phyloP scores from a whole-genome alignment of 208 protist species.

The Trypanosoma scelopori region DNA sequence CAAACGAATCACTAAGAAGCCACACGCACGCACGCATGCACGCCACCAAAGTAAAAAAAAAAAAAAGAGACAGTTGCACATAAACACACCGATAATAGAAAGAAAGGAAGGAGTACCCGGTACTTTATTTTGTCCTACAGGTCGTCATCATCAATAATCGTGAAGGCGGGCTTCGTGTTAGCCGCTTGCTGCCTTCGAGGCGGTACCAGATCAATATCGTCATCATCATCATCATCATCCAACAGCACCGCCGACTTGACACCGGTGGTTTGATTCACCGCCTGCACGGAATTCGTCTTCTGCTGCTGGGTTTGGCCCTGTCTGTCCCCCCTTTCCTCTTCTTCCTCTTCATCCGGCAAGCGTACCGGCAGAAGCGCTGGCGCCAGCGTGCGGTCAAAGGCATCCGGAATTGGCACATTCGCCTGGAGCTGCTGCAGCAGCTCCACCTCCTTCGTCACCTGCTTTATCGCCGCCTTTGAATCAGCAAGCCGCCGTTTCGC shows the following conservation, averaged over 20 bases:
- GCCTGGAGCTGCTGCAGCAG: constrained; percentile 4
- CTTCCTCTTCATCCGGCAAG: constrained; percentile 5
- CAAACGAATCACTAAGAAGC: too few relatives aligned
- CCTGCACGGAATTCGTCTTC: too few relatives aligned
- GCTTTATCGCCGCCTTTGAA: constrained; percentile 1
- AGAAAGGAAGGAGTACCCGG: background rate
- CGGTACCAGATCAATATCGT: background rate
- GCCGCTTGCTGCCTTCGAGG: background rate
- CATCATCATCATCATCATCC: constrained; percentile 12
- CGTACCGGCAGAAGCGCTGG: constrained; percentile 17
- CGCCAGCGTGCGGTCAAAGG: constrained; percentile 12
- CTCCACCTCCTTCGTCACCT: constrained; percentile 8
- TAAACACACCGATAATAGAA: too few relatives aligned
- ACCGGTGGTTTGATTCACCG: background rate
- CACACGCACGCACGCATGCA: background rate
- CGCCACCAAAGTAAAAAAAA: background rate
- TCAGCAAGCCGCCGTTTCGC: constrained; percentile 10
- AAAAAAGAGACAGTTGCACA: too few relatives aligned
- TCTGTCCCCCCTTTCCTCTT: background rate
- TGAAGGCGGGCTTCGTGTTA: background rate
- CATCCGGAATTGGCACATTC: constrained; percentile 1
- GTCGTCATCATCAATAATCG: constrained; percentile 22
- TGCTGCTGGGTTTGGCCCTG: too few relatives aligned
- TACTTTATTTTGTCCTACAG: constrained; percentile 7
- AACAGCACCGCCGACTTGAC: background rate